Evolutionary conservation across 2,329 filamentous ascomycete species (phyloP).

Genomic region (Stachybotrys chlorohalonatus): DNA sequence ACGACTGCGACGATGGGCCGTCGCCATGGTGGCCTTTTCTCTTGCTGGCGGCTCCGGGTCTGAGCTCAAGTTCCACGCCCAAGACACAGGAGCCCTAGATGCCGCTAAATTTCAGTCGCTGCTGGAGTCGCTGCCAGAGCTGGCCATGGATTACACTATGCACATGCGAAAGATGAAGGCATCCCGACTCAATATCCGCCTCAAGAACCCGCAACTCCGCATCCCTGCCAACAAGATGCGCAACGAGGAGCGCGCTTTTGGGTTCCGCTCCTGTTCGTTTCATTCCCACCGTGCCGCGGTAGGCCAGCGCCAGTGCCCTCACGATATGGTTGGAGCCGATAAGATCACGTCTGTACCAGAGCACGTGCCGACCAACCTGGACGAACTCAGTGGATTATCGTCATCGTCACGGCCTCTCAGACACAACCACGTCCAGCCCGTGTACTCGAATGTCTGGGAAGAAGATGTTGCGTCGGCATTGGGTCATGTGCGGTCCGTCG

Average conservation of each 20-base stretch:
- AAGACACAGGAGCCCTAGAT: conserved; percentile 9
- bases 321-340: conserved; percentile 15
- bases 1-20: conserved; percentile 48
- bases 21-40: conserved; percentile 52
- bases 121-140: conserved; percentile 34
- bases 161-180: conserved; percentile 44
- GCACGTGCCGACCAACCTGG: conserved; percentile 6
- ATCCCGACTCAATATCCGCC: conserved; percentile 39
- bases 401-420: neutral
- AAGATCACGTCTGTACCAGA: neutral
- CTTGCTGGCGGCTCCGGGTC: conserved; percentile 29
- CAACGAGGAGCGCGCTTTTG: conserved; percentile 48
- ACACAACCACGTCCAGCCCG: neutral
- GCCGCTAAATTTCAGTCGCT: conserved; percentile 30
- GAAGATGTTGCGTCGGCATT: conserved; percentile 18
- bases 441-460: conserved; percentile 14
- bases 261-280: conserved; percentile 53
- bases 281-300: conserved; percentile 47
- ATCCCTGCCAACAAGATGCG: conserved; percentile 46
- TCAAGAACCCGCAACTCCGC: conserved; percentile 53
- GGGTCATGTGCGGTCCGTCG: conserved; percentile 21
- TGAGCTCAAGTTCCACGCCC: conserved; percentile 19
- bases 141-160: conserved; percentile 39
- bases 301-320: conserved; percentile 45
- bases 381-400: neutral